Conservation (phyloP, 176 grass and related monocot species). For the Aechmea fasciata region DNA sequence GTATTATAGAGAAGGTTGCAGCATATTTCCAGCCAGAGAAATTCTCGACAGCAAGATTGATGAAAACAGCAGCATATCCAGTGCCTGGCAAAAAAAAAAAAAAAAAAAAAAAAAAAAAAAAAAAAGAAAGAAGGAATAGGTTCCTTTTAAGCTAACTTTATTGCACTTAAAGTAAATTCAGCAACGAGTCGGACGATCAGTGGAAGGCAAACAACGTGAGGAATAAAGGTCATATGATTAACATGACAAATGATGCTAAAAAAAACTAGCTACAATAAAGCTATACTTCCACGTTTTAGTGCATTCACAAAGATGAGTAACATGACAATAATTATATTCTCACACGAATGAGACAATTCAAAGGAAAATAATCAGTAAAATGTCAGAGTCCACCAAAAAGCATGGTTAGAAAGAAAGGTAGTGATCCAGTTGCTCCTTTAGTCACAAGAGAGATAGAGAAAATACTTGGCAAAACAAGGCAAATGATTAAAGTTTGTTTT, state of each 20-base stretch:
- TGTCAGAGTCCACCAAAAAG: not conserved
- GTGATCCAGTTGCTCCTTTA: no score
- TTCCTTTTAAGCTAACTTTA: not conserved
- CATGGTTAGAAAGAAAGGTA: no score
- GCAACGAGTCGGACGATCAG: not conserved
- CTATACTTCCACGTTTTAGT: not conserved
- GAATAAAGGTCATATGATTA: no score
- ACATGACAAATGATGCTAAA: no score
- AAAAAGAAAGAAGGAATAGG: not conserved
- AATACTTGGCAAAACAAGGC: no score
- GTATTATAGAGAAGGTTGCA: conserved; percentile 81
- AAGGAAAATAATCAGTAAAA: not conserved
- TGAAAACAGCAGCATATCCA: conserved; percentile 95
- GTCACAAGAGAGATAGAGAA: no score
- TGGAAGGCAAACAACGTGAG: no score
- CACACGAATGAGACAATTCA: not conserved
- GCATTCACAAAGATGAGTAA: not conserved
- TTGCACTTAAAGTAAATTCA: not conserved
- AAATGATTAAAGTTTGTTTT: no score
- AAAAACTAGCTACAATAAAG: not conserved
- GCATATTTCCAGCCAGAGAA: conserved; percentile 99
- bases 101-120: not conserved
- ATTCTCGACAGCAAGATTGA: conserved; percentile 96
- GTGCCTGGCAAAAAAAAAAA: conserved; percentile 34
- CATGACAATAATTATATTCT: not conserved